Evolutionary conservation across 805 yeast genomes (phyloP), one percentile per base, ranked within the genome.

Genomic region (Lachancea lanzarotensis): DNA sequence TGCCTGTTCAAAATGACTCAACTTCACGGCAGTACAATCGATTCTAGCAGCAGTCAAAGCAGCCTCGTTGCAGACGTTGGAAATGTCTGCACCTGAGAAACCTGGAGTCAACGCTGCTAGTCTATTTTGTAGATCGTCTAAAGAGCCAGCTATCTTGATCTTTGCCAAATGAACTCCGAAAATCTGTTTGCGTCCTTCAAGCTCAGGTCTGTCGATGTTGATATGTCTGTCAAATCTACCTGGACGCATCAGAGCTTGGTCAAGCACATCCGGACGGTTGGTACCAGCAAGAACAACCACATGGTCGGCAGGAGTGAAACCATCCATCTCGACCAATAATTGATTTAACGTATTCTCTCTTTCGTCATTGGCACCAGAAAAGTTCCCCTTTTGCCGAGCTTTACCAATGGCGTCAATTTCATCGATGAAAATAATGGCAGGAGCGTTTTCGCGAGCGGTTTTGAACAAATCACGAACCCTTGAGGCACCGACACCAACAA

Each of bases 341-440:
- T 90, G 96, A 69, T 90, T 90, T 59, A 90, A 75, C 0, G 97
- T 90, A 38, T 88, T 84, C 66, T 90, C 96, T 64, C 95, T 81
- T 71, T 89, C 97, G 65, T 89, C 97, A 59, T 89, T 87, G 42
- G 84, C 82, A 44, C 95, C 95, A 35, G 84, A 80, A 62, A 82
- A 74, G 54, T 75, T 75, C 30, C 85, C 84, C 55, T 82, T 82
- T 40, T 76, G 75, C 71, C 93, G 76, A 47, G 82, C 84, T 66
- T 84, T 87, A 61, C 97, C 97, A 61, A 89, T 90, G 17, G 97
- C 96, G 71, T 89, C 97, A 57, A 89, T 90, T 69, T 89, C 97
- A 69, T 89, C 97, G 42, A 89, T 87, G 62, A 89, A 89, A 43
- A 89, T 82, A 56, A 89, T 89, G 2, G 95, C 75, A 6, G 97